Conservation (phyloP, 768 basidiomycete genomes). For the Inosperma sp. region DNA sequence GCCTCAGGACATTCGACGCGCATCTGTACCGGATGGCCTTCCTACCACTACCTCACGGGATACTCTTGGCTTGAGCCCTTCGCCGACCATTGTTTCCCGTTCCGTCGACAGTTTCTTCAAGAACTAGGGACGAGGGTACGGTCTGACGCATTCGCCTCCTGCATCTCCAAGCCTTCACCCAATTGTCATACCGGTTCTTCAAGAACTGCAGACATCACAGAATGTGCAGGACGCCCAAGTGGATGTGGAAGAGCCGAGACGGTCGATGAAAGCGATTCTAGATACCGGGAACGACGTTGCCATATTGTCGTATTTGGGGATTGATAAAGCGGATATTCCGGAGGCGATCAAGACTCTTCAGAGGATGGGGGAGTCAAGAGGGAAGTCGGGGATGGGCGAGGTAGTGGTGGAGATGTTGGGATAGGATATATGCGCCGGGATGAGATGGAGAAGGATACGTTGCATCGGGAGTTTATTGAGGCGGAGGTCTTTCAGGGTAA, state of each 20-base stretch:
- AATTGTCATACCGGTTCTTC: constrained; percentile 24
- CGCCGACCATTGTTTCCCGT: constrained; percentile 6
- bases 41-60: constrained; percentile 14
- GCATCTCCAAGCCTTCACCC: constrained; percentile 14
- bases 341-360: constrained; percentile 76
- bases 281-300: constrained; percentile 51
- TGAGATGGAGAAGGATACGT: constrained; percentile 33
- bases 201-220: constrained; percentile 23
- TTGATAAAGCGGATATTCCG: constrained; percentile 59
- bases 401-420: neutral
- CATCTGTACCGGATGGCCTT: constrained; percentile 20
- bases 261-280: constrained; percentile 51
- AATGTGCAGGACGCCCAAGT: constrained; percentile 37
- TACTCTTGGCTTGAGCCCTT: constrained; percentile 8
- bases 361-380: constrained; percentile 47
- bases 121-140: neutral
- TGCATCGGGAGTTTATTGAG: constrained; percentile 64
- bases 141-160: neutral
- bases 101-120: constrained; percentile 11
- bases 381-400: constrained; percentile 2
- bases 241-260: constrained; percentile 52
- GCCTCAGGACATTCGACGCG: constrained; percentile 11
- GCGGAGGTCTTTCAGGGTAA: constrained; percentile 63
- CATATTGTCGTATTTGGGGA: constrained; percentile 54
- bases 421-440: constrained; percentile 7